Conservation (phyloP, 768 basidiomycete genomes). For the Psilocybe azurescens region DNA sequence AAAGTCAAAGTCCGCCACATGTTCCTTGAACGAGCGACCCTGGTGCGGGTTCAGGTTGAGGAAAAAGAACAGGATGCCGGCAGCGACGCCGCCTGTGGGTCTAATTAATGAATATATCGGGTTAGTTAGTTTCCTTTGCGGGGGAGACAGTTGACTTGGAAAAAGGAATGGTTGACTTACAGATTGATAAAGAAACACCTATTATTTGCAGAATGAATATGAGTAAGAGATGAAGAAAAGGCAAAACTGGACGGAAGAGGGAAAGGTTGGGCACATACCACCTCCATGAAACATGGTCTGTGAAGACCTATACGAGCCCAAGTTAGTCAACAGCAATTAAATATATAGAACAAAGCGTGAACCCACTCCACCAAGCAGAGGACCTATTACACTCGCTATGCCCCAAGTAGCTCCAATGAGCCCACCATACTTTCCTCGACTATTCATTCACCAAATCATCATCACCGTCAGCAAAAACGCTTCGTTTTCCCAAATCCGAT, state of each 20-base stretch:
- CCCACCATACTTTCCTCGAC: slow-evolving; percentile 81
- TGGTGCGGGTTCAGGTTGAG: slow-evolving; percentile 81
- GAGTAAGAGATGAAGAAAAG: background rate
- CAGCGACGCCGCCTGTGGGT: slow-evolving; percentile 75
- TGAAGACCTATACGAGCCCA: slow-evolving; percentile 53
- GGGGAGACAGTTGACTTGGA: background rate
- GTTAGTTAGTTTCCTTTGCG: slow-evolving; percentile 4
- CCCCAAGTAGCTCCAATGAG: slow-evolving; percentile 85
- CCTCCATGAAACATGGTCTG: slow-evolving; percentile 80
- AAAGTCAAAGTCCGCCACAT: slow-evolving; percentile 75
- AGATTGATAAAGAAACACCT: slow-evolving; percentile 83
- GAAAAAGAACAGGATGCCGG: slow-evolving; percentile 68
- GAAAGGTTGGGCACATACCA: slow-evolving; percentile 51
- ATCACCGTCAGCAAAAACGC: background rate
- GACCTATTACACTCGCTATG: slow-evolving; percentile 73
- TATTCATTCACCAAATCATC: slow-evolving; percentile 25
- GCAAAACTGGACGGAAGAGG: background rate
- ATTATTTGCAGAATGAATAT: too few species aligned
- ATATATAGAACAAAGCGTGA: background rate
- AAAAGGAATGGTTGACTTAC: slow-evolving; percentile 38
- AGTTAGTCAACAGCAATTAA: slow-evolving; percentile 6
- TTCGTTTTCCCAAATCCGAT: background rate
- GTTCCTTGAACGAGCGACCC: slow-evolving; percentile 58
- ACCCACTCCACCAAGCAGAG: slow-evolving; percentile 82
- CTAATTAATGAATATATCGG: slow-evolving; percentile 36